A percentile compares a stretch with the other conserved stretches of the same genome.
phyloP scores from a whole-genome alignment of 192 early-diverging fungal genomes.

The Umbelopsis isabellina region DNA sequence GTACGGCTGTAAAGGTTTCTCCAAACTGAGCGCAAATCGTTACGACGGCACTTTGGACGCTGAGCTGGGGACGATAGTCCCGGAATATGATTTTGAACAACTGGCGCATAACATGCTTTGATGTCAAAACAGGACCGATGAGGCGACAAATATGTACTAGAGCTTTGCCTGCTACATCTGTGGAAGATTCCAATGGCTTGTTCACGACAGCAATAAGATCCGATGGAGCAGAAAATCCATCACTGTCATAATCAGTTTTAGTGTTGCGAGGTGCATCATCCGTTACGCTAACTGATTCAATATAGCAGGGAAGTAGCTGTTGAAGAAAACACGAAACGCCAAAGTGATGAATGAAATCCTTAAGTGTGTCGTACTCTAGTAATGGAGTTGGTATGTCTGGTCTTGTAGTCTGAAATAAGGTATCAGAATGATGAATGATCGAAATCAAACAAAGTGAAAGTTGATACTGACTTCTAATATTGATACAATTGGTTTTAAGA shows the following conservation, averaged over 20 bases:
- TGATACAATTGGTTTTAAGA: constrained; percentile 61
- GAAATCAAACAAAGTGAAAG: neutral
- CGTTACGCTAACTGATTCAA: constrained; percentile 54
- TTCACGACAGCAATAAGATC: constrained; percentile 13
- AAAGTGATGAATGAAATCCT: constrained; percentile 52
- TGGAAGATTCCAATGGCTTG: constrained; percentile 25
- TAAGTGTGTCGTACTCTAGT: constrained; percentile 41
- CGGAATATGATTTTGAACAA: constrained; percentile 54
- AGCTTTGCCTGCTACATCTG: constrained; percentile 46
- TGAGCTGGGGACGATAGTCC: constrained; percentile 41
- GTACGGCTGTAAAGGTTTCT: constrained; percentile 59
- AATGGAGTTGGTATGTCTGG: constrained; percentile 49
- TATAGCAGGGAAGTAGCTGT: constrained; percentile 59
- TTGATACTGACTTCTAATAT: constrained; percentile 55
- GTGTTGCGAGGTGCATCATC: constrained; percentile 31
- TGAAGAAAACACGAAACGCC: constrained; percentile 56
- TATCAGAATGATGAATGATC: neutral
- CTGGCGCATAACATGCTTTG: constrained; percentile 60
- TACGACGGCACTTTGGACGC: constrained; percentile 43
- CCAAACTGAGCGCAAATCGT: constrained; percentile 57
- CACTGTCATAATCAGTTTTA: constrained; percentile 27
- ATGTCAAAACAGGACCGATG: constrained; percentile 58
- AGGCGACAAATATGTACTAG: constrained; percentile 56
- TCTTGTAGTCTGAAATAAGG: constrained; percentile 44
- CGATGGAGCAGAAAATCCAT: neutral